Evolutionary conservation across 2,329 filamentous ascomycete genomes (phyloP).

Genomic region (Pseudocercospora crystallina): DNA sequence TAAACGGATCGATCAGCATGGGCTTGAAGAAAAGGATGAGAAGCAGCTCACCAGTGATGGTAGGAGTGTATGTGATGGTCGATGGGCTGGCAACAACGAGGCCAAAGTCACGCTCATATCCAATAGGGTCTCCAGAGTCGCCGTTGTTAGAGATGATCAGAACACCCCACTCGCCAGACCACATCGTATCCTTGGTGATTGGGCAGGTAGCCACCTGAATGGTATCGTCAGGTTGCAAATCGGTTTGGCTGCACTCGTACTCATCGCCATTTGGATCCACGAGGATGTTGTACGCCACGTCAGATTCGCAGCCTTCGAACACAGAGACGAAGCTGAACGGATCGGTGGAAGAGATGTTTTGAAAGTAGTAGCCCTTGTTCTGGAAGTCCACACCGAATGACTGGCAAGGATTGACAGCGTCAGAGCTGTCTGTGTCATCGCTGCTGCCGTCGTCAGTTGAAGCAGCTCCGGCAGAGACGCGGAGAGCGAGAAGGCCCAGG

Average conservation of each 20-base stretch:
- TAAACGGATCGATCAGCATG: constrained; percentile 15
- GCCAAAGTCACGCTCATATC: constrained; percentile 44
- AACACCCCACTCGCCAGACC: constrained; percentile 45
- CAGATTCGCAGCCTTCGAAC: constrained; percentile 36
- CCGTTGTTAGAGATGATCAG: constrained; percentile 45
- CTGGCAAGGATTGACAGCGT: constrained; percentile 19
- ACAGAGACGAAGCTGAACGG: constrained; percentile 35
- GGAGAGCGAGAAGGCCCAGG: background rate
- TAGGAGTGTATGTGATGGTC: constrained; percentile 21
- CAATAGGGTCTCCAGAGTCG: constrained; percentile 42
- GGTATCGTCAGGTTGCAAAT: constrained; percentile 5
- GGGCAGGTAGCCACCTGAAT: constrained; percentile 28
- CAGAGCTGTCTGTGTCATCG: too few species aligned
- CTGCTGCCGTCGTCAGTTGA: too few species aligned
- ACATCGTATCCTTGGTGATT: constrained; percentile 43
- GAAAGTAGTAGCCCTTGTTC: constrained; percentile 45
- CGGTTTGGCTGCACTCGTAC: constrained; percentile 13
- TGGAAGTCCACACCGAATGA: constrained; percentile 43
- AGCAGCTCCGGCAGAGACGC: background rate
- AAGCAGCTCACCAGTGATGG: constrained; percentile 21
- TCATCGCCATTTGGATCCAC: constrained; percentile 44
- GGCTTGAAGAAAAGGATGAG: constrained; percentile 29
- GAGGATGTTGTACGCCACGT: constrained; percentile 44
- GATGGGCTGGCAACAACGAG: constrained; percentile 34
- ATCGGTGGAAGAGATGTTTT: constrained; percentile 43